A percentile compares a stretch with the other conserved stretches of the same genome.
Conservation (phyloP, 257 asterid genomes). For the Solanum tacnaense region DNA sequence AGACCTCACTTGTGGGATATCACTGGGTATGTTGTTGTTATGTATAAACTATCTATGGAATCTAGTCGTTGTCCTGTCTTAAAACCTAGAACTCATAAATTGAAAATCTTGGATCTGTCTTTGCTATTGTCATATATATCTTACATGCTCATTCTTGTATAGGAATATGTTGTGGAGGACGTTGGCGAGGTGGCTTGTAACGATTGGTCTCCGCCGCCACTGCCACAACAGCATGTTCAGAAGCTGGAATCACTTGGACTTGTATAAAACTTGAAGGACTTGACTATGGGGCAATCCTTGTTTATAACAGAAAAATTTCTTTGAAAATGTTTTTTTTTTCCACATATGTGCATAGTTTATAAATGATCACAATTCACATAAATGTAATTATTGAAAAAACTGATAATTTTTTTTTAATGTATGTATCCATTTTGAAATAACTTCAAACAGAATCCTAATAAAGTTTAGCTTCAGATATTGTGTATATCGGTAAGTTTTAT, state of each 20-base stretch:
- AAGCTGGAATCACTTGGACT: constrained; percentile 86
- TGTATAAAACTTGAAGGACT: constrained; percentile 27
- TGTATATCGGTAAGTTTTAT: background rate
- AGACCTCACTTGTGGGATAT: background rate
- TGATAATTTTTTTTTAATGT: background rate
- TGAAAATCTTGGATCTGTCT: background rate
- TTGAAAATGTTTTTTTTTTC: background rate
- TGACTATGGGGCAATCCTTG: background rate
- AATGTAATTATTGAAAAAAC: background rate
- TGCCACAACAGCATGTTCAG: constrained; percentile 74
- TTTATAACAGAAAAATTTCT: background rate
- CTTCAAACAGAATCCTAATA: background rate
- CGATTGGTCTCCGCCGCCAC: constrained; percentile 82
- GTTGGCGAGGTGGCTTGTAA: constrained; percentile 59
- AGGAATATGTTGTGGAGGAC: constrained; percentile 97
- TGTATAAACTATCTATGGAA: background rate
- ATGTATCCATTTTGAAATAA: background rate
- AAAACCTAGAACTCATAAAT: background rate
- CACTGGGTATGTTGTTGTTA: background rate
- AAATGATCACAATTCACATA: background rate
- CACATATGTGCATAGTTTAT: background rate
- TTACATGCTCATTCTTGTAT: background rate
- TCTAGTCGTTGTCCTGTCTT: background rate
- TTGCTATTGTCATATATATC: background rate
- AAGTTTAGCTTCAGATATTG: background rate